phyloP scores from a whole-genome alignment of 345 rosid species.

The Dimocarpus longan region DNA sequence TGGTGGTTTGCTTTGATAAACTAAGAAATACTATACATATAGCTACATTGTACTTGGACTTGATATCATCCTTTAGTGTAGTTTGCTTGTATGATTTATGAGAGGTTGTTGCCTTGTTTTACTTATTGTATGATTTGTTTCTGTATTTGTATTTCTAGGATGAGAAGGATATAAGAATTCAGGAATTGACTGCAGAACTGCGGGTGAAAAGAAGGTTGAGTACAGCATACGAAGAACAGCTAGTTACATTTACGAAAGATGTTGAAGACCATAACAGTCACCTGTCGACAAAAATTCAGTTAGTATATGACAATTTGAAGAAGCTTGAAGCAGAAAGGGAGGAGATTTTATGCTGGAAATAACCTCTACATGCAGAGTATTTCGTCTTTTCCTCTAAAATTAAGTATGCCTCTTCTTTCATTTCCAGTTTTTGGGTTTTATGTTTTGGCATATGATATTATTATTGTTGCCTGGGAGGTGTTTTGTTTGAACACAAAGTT shows the following conservation, averaged over 20 bases:
- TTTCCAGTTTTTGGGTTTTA: not conserved
- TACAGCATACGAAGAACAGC: no score
- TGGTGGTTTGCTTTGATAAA: no score
- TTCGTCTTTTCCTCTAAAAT: not conserved
- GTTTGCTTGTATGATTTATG: no score
- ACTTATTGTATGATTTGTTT: no score
- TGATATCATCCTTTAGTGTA: no score
- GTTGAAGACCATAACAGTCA: no score
- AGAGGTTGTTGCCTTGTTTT: no score
- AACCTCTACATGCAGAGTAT: not conserved
- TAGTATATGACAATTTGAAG: slow-evolving; percentile 36
- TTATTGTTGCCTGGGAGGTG: not conserved
- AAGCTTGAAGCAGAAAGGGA: slow-evolving; percentile 30
- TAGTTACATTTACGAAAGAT: no score
- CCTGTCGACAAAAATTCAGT: no score
- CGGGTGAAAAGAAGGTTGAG: no score
- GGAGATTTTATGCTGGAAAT: slow-evolving; percentile 24
- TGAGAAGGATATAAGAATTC: slow-evolving; percentile 39
- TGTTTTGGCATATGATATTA: not conserved
- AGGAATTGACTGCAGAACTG: no score
- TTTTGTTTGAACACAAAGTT: not conserved
- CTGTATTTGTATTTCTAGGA: no score
- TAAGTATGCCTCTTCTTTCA: not conserved
- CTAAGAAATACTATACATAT: not conserved
- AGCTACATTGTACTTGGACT: not conserved